phyloP scores from a whole-genome alignment of 1,284 basidiomycete species.

The Ganoderma lucidum region DNA sequence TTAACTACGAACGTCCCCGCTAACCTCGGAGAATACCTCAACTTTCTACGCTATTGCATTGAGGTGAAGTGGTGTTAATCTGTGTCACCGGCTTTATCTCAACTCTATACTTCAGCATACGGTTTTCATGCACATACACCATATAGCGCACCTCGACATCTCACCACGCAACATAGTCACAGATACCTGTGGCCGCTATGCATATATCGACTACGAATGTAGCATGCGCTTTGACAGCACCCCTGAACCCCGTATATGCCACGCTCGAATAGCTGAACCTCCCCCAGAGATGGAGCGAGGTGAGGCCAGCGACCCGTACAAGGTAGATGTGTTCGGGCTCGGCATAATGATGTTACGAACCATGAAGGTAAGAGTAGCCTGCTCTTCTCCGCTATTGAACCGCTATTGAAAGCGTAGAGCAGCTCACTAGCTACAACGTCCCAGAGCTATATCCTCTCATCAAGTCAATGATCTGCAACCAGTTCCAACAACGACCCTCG shows the following conservation, averaged over 20 bases:
- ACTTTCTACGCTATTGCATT: conserved; percentile 68
- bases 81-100: conserved; percentile 1
- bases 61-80: conserved; percentile 51
- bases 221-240: conserved; percentile 58
- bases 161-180: conserved; percentile 73
- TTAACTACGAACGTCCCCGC: conserved; percentile 60
- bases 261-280: conserved; percentile 64
- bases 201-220: conserved; percentile 78
- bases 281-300: conserved; percentile 73
- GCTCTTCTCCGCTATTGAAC: background rate
- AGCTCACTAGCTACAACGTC: conserved; percentile 64
- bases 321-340: conserved; percentile 76
- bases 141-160: conserved; percentile 75
- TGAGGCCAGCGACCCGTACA: conserved; percentile 64
- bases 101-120: conserved; percentile 55
- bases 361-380: conserved; percentile 59
- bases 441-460: conserved; percentile 64
- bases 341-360: conserved; percentile 68
- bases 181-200: conserved; percentile 66
- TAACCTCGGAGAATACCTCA: conserved; percentile 60
- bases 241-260: conserved; percentile 48
- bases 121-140: conserved; percentile 72
- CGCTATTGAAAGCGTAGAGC: background rate
- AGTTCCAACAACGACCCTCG: conserved; percentile 60
- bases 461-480: conserved; percentile 61